Percentiles rank a stretch among this genome's conserved stretches.
These are phyloP conservation scores for Westerdykella sp. DNA, from an alignment of 2,329 filamentous ascomycete species.

Conservation along the genomic window DNA sequence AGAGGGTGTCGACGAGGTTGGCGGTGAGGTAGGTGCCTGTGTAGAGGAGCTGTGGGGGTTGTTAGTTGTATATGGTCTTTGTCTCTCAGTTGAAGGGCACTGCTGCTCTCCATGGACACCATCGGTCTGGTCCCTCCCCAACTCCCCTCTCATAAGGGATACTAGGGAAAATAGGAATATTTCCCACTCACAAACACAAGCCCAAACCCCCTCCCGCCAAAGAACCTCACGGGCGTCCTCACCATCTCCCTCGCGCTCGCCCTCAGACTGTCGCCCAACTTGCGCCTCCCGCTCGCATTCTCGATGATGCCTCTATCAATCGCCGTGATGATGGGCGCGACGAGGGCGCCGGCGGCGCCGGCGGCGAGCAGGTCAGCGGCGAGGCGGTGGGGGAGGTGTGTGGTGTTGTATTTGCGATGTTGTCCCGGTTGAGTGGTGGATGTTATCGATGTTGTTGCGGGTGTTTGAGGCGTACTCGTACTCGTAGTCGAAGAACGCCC, in stretches of 20 bases:
- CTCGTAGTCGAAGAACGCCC: too few species aligned
- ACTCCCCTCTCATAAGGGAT: background rate
- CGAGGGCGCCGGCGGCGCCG: constrained; percentile 63
- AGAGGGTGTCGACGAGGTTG: constrained; percentile 75
- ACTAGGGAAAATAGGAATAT: background rate
- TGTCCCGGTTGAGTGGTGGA: too few species aligned
- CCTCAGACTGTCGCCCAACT: constrained; percentile 55
- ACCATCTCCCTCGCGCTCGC: constrained; percentile 53
- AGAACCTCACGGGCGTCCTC: constrained; percentile 53
- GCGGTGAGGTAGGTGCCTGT: constrained; percentile 84
- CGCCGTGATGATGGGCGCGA: constrained; percentile 78
- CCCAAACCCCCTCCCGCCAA: constrained; percentile 61
- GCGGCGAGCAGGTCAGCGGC: constrained; percentile 65
- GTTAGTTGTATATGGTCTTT: background rate
- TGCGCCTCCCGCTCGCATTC: constrained; percentile 65
- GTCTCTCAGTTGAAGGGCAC: too few species aligned
- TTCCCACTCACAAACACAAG: constrained; percentile 49
- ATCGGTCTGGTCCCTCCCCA: too few species aligned
- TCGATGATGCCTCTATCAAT: constrained; percentile 80
- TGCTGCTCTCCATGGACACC: too few species aligned
- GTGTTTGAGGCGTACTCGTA: too few species aligned
- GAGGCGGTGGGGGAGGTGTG: constrained; percentile 61
- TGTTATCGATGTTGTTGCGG: too few species aligned
- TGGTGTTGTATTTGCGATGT: constrained; percentile 62
- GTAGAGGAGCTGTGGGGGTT: constrained; percentile 56